Conservation (phyloP, 805 yeast genomes). For the Metschnikowia sp. region DNA sequence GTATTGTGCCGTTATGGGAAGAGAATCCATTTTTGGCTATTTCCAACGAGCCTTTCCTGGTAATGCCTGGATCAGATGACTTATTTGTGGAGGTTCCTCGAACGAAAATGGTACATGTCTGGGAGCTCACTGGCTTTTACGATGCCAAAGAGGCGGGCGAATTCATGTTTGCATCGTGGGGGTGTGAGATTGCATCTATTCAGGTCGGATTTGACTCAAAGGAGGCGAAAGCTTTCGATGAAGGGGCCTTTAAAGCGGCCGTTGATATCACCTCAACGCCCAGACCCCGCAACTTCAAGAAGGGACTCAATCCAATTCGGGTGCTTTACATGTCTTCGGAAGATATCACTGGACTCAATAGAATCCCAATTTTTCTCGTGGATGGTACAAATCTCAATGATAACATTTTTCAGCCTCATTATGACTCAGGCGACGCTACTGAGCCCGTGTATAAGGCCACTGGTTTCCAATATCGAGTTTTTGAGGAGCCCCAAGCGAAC, state of each 20-base stretch:
- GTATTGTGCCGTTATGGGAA: neutral
- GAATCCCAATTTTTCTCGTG: too few relatives aligned
- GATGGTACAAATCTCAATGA: too few relatives aligned
- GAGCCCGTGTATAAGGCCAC: neutral
- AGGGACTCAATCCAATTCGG: neutral
- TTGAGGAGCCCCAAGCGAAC: neutral
- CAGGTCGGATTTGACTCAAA: neutral
- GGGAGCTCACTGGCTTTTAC: neutral
- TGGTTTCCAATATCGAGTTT: neutral
- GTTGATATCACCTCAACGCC: neutral
- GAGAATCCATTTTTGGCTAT: neutral
- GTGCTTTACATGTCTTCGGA: neutral
- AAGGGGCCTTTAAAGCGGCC: neutral
- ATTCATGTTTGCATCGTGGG: neutral
- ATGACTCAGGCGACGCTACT: too few relatives aligned
- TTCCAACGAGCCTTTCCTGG: neutral
- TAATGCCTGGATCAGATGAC: neutral
- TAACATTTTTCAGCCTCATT: too few relatives aligned
- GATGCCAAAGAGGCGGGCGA: neutral
- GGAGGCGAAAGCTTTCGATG: neutral
- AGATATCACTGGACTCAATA: neutral
- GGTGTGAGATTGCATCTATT: neutral
- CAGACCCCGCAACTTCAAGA: neutral
- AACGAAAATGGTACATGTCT: neutral
- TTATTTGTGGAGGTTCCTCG: neutral